A percentile compares a stretch with the other conserved stretches of the same genome.
Evolutionary conservation across 306 rosid species (phyloP).

Genomic region (Citrullus colocynthis): DNA sequence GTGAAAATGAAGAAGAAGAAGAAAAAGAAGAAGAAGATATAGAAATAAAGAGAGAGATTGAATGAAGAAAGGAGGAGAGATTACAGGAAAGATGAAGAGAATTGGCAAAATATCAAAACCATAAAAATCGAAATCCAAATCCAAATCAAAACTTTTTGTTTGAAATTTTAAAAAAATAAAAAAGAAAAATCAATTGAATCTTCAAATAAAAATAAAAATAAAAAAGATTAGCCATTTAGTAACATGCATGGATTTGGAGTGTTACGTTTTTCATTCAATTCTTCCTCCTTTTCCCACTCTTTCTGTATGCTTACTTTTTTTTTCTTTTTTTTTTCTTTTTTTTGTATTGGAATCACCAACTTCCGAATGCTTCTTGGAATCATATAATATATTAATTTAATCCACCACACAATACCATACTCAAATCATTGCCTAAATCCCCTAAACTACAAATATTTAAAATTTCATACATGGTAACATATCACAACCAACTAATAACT

Average conservation of each 20-base stretch:
- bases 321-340: neutral
- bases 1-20: constrained; percentile 20
- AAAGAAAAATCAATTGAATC: neutral
- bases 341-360: neutral
- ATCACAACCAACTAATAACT: too few relatives aligned
- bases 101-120: neutral
- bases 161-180: neutral
- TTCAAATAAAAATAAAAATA: too few relatives aligned
- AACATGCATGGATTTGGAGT: constrained; percentile 9
- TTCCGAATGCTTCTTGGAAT: neutral
- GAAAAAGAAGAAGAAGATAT: constrained; percentile 16
- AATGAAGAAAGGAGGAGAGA: neutral
- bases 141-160: neutral
- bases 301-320: neutral
- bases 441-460: neutral
- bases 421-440: neutral
- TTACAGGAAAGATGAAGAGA: neutral
- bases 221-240: neutral
- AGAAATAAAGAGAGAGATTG: neutral
- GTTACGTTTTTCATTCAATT: constrained; percentile 2
- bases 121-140: neutral
- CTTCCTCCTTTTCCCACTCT: neutral
- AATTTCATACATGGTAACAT: too few relatives aligned
- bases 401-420: neutral
- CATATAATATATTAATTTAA: neutral